These are phyloP conservation scores for Picea sitchensis DNA, from an alignment of 75 land plant species.

Conservation along the genomic window DNA sequence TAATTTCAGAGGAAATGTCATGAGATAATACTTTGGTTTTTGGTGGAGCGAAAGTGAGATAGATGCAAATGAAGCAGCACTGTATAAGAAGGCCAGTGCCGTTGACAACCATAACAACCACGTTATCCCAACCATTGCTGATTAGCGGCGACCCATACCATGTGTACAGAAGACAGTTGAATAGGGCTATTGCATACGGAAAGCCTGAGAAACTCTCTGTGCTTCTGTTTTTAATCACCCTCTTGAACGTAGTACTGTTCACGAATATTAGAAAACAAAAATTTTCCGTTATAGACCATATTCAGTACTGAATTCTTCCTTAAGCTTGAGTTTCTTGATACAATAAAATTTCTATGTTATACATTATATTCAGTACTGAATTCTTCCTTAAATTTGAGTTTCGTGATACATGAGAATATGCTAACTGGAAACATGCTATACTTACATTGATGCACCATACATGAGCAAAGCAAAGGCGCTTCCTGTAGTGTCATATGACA, in stretches of 20 bases:
- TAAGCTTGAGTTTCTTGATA: too few relatives aligned
- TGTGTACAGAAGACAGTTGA: conserved; percentile 68
- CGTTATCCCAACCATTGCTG: not conserved
- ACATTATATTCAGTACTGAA: too few relatives aligned
- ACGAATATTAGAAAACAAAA: too few relatives aligned
- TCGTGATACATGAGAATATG: too few relatives aligned
- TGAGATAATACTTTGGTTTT: not conserved
- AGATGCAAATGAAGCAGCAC: not conserved
- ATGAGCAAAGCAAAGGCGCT: conserved; percentile 50
- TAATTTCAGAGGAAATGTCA: too few relatives aligned
- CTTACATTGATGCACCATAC: conserved; percentile 47
- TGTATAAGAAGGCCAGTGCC: not conserved
- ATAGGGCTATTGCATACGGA: conserved; percentile 62
- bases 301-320: too few relatives aligned
- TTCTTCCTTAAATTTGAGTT: too few relatives aligned
- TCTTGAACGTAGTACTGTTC: conserved; percentile 37
- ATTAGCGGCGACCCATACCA: conserved; percentile 13
- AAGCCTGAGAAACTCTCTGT: conserved; percentile 66
- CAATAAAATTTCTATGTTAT: too few relatives aligned
- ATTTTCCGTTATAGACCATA: too few relatives aligned
- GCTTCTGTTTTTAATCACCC: conserved; percentile 54
- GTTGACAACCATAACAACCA: not conserved
- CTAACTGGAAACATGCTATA: not conserved
- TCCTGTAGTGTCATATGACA: conserved; percentile 15
- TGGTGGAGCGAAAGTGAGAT: not conserved